These are phyloP conservation scores for Inga oerstediana DNA, from an alignment of 306 rosid genomes.

Conservation along the genomic window DNA sequence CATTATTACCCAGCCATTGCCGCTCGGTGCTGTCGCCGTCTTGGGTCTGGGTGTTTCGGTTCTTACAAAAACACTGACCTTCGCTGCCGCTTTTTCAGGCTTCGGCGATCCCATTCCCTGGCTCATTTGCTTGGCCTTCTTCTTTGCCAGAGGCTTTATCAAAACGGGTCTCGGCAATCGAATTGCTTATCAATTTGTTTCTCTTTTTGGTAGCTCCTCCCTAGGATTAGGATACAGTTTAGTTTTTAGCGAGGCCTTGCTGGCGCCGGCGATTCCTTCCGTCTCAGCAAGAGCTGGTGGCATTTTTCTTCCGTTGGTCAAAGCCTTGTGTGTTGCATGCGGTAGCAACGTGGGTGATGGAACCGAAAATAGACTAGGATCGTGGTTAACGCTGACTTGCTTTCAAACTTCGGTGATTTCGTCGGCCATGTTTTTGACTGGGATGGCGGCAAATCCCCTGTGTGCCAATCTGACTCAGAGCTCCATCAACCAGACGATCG, in stretches of 20 bases:
- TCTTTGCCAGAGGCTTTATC: constrained; percentile 93
- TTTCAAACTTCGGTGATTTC: constrained; percentile 94
- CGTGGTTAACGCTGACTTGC: constrained; percentile 98
- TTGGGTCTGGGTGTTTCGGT: constrained; percentile 89
- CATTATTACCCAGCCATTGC: constrained; percentile 87
- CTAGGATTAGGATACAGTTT: constrained; percentile 92
- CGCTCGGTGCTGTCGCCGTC: constrained; percentile 91
- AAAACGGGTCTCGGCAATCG: constrained; percentile 95
- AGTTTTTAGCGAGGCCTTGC: constrained; percentile 89
- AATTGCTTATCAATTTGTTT: constrained; percentile 87
- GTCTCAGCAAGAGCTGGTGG: constrained; percentile 97
- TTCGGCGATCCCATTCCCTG: constrained; percentile 97
- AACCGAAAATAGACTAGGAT: constrained; percentile 72
- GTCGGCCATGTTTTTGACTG: constrained; percentile 93
- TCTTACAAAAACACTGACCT: constrained; percentile 84
- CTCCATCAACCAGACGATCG: constrained; percentile 79
- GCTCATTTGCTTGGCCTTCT: constrained; percentile 92
- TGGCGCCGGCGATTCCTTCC: constrained; percentile 96
- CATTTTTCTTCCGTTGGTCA: constrained; percentile 84
- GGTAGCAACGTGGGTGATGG: constrained; percentile 98
- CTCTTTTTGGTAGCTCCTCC: constrained; percentile 93
- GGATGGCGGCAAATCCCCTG: constrained; percentile 94
- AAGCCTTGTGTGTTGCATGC: constrained; percentile 85
- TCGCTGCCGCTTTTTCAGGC: constrained; percentile 88
- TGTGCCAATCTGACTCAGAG: constrained; percentile 72